Evolutionary conservation across 2,329 filamentous ascomycete species (phyloP), one percentile per base, ranked within the genome.

Genomic region (Neophaeococcomyces aloes): DNA sequence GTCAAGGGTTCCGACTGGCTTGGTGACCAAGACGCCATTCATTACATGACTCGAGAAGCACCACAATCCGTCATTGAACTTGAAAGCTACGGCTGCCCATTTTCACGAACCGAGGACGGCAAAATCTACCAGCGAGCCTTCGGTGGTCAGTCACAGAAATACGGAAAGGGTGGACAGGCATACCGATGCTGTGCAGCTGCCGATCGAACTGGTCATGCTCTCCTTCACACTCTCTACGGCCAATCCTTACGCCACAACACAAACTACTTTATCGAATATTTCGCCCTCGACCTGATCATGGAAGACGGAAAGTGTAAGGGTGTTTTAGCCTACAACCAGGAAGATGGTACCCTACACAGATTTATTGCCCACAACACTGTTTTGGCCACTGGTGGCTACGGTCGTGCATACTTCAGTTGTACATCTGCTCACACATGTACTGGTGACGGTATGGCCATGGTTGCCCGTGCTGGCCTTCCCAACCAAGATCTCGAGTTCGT

Each of bases 221-320:
- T 98, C 56, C 79, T 98, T 41, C 91, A 98, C 76, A 98, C 91
- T 19, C 84, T 98, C 54, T 98, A 96, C 69, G 91, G 91, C 59
- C 89, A 95, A 72, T 95, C 88, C 42, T 78, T 96, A 49, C 77
- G 86, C 62, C 87, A 96, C 76, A 94, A 95, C 76, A 95, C 89
- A 62, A 95, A 95, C 75, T 98, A 95, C 77, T 96, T 98, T 71
- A 95, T 98, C 66, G 91, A 96, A 70, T 96, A 88, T 76, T 98
- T 96, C 65, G 91, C 88, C 58, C 77, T 94, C 55, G 91, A 96
- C 64, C 72, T 96, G 67, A 83, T 98, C 59, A 96, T 96, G 91
- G 83, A 95, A 70, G 85, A 93, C 59, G 89, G 89, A 49, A 84
- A 89, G 67, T 96, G 89, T 75, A 88, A 88, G 56, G 91, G 91